Base-by-base conservation (phyloP, 129 eudicot species). In the Arctium minus region DNA sequence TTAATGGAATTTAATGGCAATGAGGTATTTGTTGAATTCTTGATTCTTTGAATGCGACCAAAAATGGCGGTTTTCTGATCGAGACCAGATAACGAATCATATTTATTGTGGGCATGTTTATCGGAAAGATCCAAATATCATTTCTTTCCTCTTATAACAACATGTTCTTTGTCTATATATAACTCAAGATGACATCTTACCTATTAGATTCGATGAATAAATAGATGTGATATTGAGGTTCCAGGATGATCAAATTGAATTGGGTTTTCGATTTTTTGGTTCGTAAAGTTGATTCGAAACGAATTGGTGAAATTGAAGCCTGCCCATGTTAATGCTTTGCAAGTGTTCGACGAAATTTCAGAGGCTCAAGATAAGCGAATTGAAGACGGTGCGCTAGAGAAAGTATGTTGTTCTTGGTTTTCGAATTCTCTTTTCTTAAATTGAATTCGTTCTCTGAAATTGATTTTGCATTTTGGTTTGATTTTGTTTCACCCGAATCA, bases 21-120 rank as follows among this genome's bases (percentile, higher is more conserved):
- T 22, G 72, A 76, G 53, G 15, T 44, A 44, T 37, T 37, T 46
- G 2, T 42, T 42, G 2, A 42, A 8, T 11, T 33, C 80, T 64
- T 60, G 67, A n/a, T 56, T 56, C 32, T 67, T 67, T 62, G 81
- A 62, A 77, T n/a, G 29, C 56, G 56, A 77, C 81, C 81, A 77
- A 78, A 22, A 78, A 78, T 78, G 81, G 36, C 38, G 73, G 67
- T 74, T 39, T 60, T 56, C 67, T 81, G 79, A 81, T 81, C 22
- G 64, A 60, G 67, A 81, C 82, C 64, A 79, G 67, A 79, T 79
- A 68, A 79, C 75, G 82, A 68, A 79, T 79, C 82, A 18, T 79
- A 79, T 79, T 44, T 48, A 33, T 69, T n/a, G 56, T 74, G 79
- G 62, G 18, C 70, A 64, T 78, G 73, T 27, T 73, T 81, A 27